Conservation (phyloP, 1,284 basidiomycete species). For the Gymnopus androsaceus region DNA sequence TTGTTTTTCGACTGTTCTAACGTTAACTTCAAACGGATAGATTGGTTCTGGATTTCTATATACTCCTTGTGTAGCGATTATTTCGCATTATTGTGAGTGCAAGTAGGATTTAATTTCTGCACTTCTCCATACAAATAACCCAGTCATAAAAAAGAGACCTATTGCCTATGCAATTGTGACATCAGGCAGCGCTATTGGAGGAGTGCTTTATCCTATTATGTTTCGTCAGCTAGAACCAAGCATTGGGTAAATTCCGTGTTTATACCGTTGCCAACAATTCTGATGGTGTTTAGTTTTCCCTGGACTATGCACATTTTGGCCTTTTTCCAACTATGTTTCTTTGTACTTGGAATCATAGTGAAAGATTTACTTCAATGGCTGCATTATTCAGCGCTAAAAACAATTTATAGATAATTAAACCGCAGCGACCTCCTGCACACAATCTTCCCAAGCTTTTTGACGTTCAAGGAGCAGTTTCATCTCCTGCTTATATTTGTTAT, state of each 20-base stretch:
- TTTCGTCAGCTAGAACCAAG: constrained; percentile 1
- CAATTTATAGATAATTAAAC: not conserved
- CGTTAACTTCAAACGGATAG: not conserved
- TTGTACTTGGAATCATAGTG: not conserved
- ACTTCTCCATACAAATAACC: not conserved
- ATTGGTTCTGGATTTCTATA: constrained; percentile 9
- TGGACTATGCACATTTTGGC: constrained; percentile 4
- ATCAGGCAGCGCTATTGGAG: constrained; percentile 4
- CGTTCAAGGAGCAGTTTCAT: no score
- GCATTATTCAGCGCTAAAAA: not conserved
- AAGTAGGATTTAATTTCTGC: not conserved
- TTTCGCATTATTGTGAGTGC: constrained; percentile 6
- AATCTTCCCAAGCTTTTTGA: no score
- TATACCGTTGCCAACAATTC: no score
- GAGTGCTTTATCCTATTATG: constrained; percentile 10
- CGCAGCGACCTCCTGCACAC: not conserved
- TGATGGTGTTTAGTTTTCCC: constrained; percentile 5
- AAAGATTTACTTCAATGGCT: not conserved
- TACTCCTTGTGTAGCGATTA: constrained; percentile 3
- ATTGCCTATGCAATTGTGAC: constrained; percentile 8
- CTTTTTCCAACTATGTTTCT: constrained; percentile 2
- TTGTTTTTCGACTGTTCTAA: not conserved
- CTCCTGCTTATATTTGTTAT: not conserved
- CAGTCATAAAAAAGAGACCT: constrained; percentile 5
- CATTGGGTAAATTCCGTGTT: not conserved